Evolutionary conservation across 495 filamentous ascomycete genomes (phyloP).

Genomic region (Hypoxylon lienhwacheense): DNA sequence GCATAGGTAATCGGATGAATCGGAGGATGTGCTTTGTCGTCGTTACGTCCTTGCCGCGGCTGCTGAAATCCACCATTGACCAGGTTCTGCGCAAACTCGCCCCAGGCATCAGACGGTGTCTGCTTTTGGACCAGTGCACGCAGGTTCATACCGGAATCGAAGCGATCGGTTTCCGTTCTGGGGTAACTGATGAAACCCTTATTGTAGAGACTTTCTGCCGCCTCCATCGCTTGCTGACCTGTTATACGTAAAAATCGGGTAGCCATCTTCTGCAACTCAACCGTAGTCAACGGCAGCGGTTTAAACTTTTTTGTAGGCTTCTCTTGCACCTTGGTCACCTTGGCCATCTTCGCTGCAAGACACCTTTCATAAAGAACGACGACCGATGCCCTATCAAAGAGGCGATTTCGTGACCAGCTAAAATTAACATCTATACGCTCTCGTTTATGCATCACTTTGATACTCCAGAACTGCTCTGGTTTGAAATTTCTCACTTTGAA

Average conservation of each 20-base stretch:
- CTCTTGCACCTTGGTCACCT: conserved; percentile 77
- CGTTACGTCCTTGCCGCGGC: conserved; percentile 79
- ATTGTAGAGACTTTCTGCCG: conserved; percentile 87
- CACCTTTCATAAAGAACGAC: conserved; percentile 84
- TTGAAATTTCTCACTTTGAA: conserved; percentile 90
- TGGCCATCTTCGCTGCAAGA: conserved; percentile 71
- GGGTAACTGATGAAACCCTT: conserved; percentile 97
- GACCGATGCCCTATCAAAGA: conserved; percentile 86
- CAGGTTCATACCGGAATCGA: conserved; percentile 88
- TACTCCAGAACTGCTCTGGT: conserved; percentile 88
- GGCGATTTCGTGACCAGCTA: conserved; percentile 74
- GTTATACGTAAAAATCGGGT: conserved; percentile 82
- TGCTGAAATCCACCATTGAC: conserved; percentile 77
- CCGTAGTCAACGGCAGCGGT: conserved; percentile 89
- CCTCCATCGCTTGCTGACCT: conserved; percentile 83
- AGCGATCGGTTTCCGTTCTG: conserved; percentile 94
- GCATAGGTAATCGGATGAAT: conserved; percentile 92
- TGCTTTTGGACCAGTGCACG: conserved; percentile 82
- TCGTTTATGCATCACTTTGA: conserved; percentile 77
- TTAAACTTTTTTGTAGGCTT: conserved; percentile 95
- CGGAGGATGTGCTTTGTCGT: conserved; percentile 95
- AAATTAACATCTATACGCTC: conserved; percentile 83
- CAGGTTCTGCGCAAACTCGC: conserved; percentile 76
- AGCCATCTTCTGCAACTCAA: conserved; percentile 98
- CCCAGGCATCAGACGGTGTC: conserved; percentile 73